phyloP scores from a whole-genome alignment of 2,329 filamentous ascomycete species.

The Zymoseptoria crescenta region DNA sequence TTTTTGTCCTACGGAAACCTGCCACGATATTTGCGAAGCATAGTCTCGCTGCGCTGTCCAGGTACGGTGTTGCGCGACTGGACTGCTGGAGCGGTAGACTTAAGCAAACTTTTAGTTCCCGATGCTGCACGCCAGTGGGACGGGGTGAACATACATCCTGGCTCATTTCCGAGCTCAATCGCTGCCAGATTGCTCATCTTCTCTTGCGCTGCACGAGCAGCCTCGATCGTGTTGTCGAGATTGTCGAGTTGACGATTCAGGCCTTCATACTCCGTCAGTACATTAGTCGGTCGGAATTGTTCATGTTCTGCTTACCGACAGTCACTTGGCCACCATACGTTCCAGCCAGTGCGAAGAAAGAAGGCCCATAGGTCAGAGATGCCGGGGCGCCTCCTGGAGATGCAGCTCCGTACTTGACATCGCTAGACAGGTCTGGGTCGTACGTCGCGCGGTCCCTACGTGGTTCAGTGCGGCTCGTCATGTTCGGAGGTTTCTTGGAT shows the following conservation, averaged over 20 bases:
- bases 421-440: constrained; percentile 18
- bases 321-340: constrained; percentile 45
- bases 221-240: constrained; percentile 47
- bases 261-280: constrained; percentile 17
- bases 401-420: constrained; percentile 46
- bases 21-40: constrained; percentile 10
- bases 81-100: background rate
- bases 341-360: constrained; percentile 45
- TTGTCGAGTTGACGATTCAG: constrained; percentile 49
- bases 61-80: background rate
- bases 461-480: background rate
- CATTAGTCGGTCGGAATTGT: background rate
- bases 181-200: constrained; percentile 45
- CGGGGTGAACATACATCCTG: constrained; percentile 38
- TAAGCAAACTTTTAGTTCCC: background rate
- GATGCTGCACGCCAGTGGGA: background rate
- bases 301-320: constrained; percentile 26
- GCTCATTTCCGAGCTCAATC: constrained; percentile 52
- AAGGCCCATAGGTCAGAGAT: constrained; percentile 40
- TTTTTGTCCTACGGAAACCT: constrained; percentile 2
- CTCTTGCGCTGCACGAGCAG: constrained; percentile 39
- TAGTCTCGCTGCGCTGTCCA: constrained; percentile 5
- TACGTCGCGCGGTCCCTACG: constrained; percentile 2
- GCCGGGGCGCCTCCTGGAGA: constrained; percentile 46
- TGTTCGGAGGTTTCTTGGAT: background rate